Base-by-base conservation (phyloP, 148 eudicot genomes). In the Selenicereus undatus region DNA sequence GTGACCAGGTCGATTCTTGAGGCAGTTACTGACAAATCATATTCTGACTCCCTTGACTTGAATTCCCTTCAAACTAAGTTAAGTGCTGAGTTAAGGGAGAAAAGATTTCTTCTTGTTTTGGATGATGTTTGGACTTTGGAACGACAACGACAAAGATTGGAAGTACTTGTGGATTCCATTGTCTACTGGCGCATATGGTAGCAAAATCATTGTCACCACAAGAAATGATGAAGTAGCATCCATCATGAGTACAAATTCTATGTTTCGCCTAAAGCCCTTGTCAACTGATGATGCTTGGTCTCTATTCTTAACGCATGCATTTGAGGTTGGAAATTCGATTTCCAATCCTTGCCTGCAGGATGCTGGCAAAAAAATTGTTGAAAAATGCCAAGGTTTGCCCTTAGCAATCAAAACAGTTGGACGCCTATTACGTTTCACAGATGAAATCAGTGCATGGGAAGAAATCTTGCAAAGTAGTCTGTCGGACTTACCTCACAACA, bases 71-170 rank as follows among this genome's bases (percentile, higher is more conserved):
- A 76, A 12, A 2, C 0, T 20, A 10, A 71, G 54, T 70, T 83
- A 26, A 74, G 51, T 43, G 29, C 5, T 1, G 30, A 69, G 18
- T 24, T 84, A n/a, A n/a, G 39, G 22, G 45, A 36, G 3, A 71
- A 72, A 11, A 80, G 29, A 13, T 76, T 75, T 18, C 29, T 83
- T 18, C 76, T 83, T 2, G 79, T 83, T 14, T 17, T 83, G 8
- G 83, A 80, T 71, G 83, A 77, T 77, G 58, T 79, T 0, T 84
- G n/a, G n/a, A n/a, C n/a, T n/a, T n/a, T n/a, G 80, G 76, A 76
- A 72, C 35, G 76, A 66, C 18, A 65, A n/a, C 0, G 69, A 45
- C 50, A 22, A 32, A 20, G 56, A 77, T 0, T 84, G 83, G 83
- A 24, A 73, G 5, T 9, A 24, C 26, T 22, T 84, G 8, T 35